A percentile compares a stretch with the other conserved stretches of the same genome.
Evolutionary conservation across 345 rosid genomes (phyloP).

Genomic region (Trapa incisa): DNA sequence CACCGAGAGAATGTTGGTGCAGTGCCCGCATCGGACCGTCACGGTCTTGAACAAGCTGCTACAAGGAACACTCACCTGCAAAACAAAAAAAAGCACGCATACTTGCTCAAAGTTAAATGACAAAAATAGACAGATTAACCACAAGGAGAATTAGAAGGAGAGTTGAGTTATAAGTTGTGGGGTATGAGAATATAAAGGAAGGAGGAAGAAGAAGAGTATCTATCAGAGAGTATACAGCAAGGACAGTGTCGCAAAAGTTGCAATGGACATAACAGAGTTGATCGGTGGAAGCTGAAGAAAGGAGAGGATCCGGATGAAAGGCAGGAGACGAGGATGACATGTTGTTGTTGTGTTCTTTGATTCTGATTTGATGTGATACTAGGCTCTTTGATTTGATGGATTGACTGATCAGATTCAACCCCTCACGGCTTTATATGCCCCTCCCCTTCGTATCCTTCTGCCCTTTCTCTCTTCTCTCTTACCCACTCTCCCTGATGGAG

Average conservation of each 20-base stretch:
- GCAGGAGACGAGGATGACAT: constrained; percentile 13
- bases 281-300: constrained; percentile 47
- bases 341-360: constrained; percentile 14
- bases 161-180: background rate
- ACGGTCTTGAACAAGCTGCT: constrained; percentile 90
- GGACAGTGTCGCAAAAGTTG: constrained; percentile 71
- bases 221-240: constrained; percentile 38
- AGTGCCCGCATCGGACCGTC: constrained; percentile 93
- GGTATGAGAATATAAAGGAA: background rate
- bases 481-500: background rate
- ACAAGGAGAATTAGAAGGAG: background rate
- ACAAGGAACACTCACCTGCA: constrained; percentile 90
- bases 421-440: background rate
- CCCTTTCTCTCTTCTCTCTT: constrained; percentile 1
- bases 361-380: constrained; percentile 9
- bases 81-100: background rate
- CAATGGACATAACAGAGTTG: constrained; percentile 98
- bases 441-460: background rate
- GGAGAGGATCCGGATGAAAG: constrained; percentile 58
- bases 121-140: background rate
- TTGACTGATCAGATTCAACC: constrained; percentile 36
- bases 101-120: background rate
- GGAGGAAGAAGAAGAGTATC: constrained; percentile 3
- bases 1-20: constrained; percentile 75
- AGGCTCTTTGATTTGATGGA: constrained; percentile 34